Evolutionary conservation across 805 yeast species (phyloP).

Genomic region (Kazachstania viticola): DNA sequence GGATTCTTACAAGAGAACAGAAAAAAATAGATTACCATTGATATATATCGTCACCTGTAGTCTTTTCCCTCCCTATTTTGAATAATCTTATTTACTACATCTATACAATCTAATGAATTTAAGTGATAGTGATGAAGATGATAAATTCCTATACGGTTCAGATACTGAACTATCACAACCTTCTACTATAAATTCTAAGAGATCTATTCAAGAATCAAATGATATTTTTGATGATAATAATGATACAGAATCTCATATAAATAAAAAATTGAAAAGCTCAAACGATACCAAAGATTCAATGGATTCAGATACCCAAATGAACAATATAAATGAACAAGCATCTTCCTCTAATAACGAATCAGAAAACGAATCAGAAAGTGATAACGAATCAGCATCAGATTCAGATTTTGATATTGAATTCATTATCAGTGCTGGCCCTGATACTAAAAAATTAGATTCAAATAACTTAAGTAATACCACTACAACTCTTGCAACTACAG

Average conservation of each 20-base stretch:
- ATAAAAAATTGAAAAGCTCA: too few species aligned
- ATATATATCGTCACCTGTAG: too few species aligned
- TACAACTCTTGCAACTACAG: too few species aligned
- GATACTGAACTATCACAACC: conserved; percentile 14
- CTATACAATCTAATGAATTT: too few species aligned
- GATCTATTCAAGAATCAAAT: not conserved
- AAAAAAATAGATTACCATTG: too few species aligned
- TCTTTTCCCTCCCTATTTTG: too few species aligned
- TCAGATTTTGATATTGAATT: conserved; percentile 68
- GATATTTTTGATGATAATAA: too few species aligned
- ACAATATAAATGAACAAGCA: not conserved
- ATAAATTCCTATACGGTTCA: conserved; percentile 26
- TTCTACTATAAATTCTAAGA: not conserved
- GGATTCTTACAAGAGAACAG: too few species aligned
- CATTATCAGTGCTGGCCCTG: conserved; percentile 45
- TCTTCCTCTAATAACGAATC: too few species aligned
- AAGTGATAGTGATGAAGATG: conserved; percentile 27
- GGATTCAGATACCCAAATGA: conserved; percentile 4
- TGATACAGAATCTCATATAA: too few species aligned
- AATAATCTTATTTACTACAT: too few species aligned
- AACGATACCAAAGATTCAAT: too few species aligned
- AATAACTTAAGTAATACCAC: conserved; percentile 11
- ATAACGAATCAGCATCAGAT: conserved; percentile 36
- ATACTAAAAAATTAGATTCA: conserved; percentile 18
- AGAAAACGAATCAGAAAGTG: conserved; percentile 25